Conservation (phyloP, 2,329 filamentous ascomycete genomes). For the Colletotrichum acutatum region DNA sequence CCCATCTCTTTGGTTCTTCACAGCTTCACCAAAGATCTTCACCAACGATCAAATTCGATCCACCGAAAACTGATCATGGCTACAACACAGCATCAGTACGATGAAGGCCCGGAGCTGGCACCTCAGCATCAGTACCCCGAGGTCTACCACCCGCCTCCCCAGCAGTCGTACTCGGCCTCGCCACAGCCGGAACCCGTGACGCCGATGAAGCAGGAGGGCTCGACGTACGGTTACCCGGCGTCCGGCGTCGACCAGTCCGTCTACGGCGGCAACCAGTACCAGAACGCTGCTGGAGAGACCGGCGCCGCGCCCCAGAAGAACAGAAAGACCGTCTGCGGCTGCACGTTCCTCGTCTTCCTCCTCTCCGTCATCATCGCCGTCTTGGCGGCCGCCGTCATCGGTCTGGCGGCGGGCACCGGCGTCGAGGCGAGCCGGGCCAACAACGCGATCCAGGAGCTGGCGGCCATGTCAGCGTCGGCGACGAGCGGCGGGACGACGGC, state of each 20-base stretch:
- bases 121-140: constrained; percentile 28
- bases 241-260: constrained; percentile 21
- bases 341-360: constrained; percentile 51
- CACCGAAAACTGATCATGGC: constrained; percentile 6
- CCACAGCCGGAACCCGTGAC: constrained; percentile 22
- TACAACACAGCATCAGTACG: constrained; percentile 14
- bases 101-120: constrained; percentile 33
- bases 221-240: constrained; percentile 21
- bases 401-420: constrained; percentile 56
- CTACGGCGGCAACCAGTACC: constrained; percentile 18
- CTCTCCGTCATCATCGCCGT: constrained; percentile 53
- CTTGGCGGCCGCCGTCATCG: constrained; percentile 53
- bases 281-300: constrained; percentile 2
- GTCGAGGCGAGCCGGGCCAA: constrained; percentile 53
- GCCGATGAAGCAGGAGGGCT: constrained; percentile 24
- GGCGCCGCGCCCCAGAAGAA: neutral
- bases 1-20: neutral
- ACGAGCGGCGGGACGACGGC: constrained; percentile 33
- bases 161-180: constrained; percentile 10
- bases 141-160: constrained; percentile 24
- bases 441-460: constrained; percentile 47
- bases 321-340: constrained; percentile 38
- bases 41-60: neutral
- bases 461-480: constrained; percentile 41
- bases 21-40: neutral